A percentile compares a stretch with the other conserved stretches of the same genome.
These are phyloP conservation scores for Mycena belliarum DNA, from an alignment of 768 basidiomycete species.

Conservation along the genomic window DNA sequence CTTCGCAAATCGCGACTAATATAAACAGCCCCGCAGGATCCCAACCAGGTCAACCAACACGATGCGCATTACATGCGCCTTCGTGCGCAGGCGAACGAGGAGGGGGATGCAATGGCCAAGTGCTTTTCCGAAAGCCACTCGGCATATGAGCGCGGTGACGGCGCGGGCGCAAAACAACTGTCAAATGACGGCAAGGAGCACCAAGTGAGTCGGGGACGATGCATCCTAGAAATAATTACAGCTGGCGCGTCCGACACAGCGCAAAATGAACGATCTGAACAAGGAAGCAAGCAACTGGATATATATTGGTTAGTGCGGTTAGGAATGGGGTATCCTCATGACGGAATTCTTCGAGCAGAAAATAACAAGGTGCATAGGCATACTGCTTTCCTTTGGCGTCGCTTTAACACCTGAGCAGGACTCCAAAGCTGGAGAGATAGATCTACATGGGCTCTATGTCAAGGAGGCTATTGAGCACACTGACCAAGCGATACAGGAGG, in stretches of 20 bases:
- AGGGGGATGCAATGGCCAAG: slow-evolving; percentile 77
- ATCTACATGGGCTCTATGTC: slow-evolving; percentile 59
- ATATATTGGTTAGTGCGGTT: slow-evolving; percentile 57
- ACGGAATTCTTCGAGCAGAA: slow-evolving; percentile 43
- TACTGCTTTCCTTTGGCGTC: not conserved
- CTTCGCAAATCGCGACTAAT: not conserved
- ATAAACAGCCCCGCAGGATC: slow-evolving; percentile 31
- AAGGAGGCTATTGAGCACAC: slow-evolving; percentile 83
- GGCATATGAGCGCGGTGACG: slow-evolving; percentile 73
- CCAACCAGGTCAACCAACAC: slow-evolving; percentile 64
- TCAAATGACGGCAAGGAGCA: slow-evolving; percentile 81
- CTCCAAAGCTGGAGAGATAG: slow-evolving; percentile 35
- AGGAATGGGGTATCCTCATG: not conserved
- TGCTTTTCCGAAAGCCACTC: slow-evolving; percentile 72
- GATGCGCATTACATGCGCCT: slow-evolving; percentile 70
- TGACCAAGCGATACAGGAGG: slow-evolving; percentile 70
- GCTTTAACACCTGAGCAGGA: slow-evolving; percentile 39
- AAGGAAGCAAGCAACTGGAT: slow-evolving; percentile 87
- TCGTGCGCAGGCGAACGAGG: slow-evolving; percentile 73
- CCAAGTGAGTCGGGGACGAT: slow-evolving; percentile 36
- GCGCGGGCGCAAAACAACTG: slow-evolving; percentile 79
- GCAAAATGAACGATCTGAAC: slow-evolving; percentile 76
- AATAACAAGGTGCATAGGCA: slow-evolving; percentile 72
- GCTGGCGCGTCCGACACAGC: not conserved
- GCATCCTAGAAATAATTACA: not conserved